Percentiles rank a stretch among this genome's conserved stretches.
phyloP scores from a whole-genome alignment of 805 yeast species.

The Myxozyma nipponensis region DNA sequence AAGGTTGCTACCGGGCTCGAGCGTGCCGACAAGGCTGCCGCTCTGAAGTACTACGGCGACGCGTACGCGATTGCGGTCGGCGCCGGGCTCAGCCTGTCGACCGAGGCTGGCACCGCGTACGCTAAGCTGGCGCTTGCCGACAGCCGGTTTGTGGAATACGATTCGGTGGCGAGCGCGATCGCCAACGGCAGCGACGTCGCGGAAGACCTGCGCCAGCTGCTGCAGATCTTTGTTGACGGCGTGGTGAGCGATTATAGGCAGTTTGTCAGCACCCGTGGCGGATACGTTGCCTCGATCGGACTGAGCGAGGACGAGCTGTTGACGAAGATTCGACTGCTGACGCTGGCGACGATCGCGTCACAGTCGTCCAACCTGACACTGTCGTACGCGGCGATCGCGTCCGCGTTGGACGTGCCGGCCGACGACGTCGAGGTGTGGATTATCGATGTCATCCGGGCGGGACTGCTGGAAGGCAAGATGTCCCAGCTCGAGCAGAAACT shows the following conservation, averaged over 20 bases:
- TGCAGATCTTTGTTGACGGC: slow-evolving; percentile 33
- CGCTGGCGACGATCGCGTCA: slow-evolving; percentile 28
- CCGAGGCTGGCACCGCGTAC: slow-evolving; percentile 5
- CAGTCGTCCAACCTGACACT: slow-evolving; percentile 25
- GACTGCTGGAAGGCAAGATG: slow-evolving; percentile 43
- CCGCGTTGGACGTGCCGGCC: slow-evolving; percentile 34
- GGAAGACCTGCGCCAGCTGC: slow-evolving; percentile 30
- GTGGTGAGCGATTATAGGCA: slow-evolving; percentile 15
- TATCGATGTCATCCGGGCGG: slow-evolving; percentile 43
- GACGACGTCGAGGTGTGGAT: slow-evolving; percentile 41
- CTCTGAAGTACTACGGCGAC: slow-evolving; percentile 30
- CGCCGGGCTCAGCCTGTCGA: slow-evolving; percentile 3
- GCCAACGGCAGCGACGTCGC: slow-evolving; percentile 1
- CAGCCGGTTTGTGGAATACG: slow-evolving; percentile 19
- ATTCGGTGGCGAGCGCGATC: slow-evolving; percentile 2
- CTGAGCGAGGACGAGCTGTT: slow-evolving; percentile 21
- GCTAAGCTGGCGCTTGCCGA: slow-evolving; percentile 13
- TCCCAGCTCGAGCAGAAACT: slow-evolving; percentile 40
- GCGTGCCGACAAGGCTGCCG: slow-evolving; percentile 3
- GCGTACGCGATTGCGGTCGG: slow-evolving; percentile 29
- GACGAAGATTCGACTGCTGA: slow-evolving; percentile 26
- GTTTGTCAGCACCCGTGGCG: slow-evolving; percentile 13
- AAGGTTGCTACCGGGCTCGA: slow-evolving; percentile 31
- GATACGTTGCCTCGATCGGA: slow-evolving; percentile 6
- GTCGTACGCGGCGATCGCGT: slow-evolving; percentile 36